Evolutionary conservation across 1,284 basidiomycete genomes (phyloP).

Genomic region (Ceratobasidium sp.): DNA sequence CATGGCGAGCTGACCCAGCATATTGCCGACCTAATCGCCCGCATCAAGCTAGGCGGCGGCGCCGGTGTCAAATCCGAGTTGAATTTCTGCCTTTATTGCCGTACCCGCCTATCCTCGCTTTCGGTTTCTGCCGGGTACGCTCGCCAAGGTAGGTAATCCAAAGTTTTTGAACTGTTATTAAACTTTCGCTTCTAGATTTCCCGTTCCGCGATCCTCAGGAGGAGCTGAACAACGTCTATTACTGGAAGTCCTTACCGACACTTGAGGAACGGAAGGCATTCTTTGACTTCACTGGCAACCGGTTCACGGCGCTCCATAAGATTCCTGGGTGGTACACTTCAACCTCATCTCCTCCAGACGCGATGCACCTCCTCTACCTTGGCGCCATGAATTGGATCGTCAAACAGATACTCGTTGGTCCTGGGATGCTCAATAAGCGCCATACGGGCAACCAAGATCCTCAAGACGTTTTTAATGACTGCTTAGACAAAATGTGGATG

Average conservation of each 20-base stretch:
- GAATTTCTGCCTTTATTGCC: too few species aligned
- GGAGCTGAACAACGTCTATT: not conserved
- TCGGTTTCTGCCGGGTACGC: not conserved
- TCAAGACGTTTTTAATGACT: not conserved
- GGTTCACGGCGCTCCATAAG: conserved; percentile 12
- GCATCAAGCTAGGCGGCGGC: too few species aligned
- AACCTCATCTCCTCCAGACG: conserved; percentile 7
- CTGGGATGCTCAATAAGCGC: conserved; percentile 15
- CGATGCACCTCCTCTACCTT: conserved; percentile 33
- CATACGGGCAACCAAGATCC: not conserved
- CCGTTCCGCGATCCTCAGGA: conserved; percentile 6
- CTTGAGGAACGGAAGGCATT: not conserved
- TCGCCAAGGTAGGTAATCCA: not conserved
- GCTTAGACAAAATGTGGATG: conserved; percentile 22
- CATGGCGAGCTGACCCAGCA: conserved; percentile 9
- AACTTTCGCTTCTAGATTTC: conserved; percentile 11
- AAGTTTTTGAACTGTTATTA: not conserved
- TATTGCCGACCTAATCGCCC: too few species aligned
- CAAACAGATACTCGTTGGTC: conserved; percentile 8
- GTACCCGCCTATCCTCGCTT: not conserved
- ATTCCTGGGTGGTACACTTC: conserved; percentile 24
- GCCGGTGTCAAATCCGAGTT: too few species aligned
- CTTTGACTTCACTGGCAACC: conserved; percentile 7
- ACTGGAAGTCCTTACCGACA: not conserved
- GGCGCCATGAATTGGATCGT: conserved; percentile 37